Conservation (phyloP, 257 asterid genomes). For the Rehmannia glutinosa region DNA sequence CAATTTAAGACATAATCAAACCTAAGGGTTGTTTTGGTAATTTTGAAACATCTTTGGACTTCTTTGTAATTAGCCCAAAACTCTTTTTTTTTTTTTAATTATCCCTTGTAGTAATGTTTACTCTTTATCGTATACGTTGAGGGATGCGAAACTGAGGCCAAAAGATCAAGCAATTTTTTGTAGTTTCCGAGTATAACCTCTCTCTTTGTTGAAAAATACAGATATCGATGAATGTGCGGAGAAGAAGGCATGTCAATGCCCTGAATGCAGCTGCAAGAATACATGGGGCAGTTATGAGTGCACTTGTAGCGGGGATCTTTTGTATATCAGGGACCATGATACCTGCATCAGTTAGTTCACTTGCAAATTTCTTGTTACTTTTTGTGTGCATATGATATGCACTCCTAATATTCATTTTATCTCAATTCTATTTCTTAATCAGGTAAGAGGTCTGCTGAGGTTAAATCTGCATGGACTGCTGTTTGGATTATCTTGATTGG, state of each 20-base stretch:
- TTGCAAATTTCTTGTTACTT: background rate
- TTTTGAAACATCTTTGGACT: too few species aligned
- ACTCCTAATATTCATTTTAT: background rate
- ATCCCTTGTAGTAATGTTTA: too few species aligned
- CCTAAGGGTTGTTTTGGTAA: too few species aligned
- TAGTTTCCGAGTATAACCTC: too few species aligned
- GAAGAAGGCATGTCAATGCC: constrained; percentile 81
- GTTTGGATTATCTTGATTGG: constrained; percentile 65
- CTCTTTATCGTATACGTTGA: too few species aligned
- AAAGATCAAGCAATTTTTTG: too few species aligned
- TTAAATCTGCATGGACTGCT: constrained; percentile 68
- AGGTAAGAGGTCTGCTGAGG: constrained; percentile 59
- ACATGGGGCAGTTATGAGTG: constrained; percentile 92
- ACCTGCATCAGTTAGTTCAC: constrained; percentile 81
- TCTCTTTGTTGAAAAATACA: constrained; percentile 14
- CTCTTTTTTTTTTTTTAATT: too few species aligned
- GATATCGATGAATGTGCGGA: constrained; percentile 82
- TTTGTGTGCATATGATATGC: background rate
- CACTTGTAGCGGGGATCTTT: constrained; percentile 56
- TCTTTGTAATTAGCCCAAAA: too few species aligned
- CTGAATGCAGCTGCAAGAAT: constrained; percentile 83
- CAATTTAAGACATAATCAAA: too few species aligned
- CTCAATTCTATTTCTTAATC: constrained; percentile 17
- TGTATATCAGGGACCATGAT: constrained; percentile 79
- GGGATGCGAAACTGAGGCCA: too few species aligned